Conservation (phyloP, 352 stramenopile genomes). For the Phytophthora fragariaefolia region DNA sequence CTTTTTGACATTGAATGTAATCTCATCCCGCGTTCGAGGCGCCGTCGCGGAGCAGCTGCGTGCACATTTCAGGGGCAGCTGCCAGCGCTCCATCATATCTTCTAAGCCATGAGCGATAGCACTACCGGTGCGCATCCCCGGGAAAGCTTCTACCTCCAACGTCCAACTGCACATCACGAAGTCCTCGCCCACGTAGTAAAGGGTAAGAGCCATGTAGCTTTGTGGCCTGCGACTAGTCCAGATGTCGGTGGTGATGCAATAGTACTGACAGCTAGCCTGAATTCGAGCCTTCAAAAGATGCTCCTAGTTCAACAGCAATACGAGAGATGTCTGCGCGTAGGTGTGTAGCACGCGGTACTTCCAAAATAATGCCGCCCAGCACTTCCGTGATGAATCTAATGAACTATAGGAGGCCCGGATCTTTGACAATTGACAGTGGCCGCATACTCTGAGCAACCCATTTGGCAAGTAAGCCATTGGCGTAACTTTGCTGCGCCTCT, state of each 20-base stretch:
- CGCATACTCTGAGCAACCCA: slow-evolving; percentile 16
- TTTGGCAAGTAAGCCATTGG: slow-evolving; percentile 4
- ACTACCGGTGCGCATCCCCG: neutral
- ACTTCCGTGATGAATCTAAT: slow-evolving; percentile 11
- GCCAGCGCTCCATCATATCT: neutral
- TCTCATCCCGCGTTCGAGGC: neutral
- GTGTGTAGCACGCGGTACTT: slow-evolving; percentile 8
- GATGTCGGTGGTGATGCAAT: slow-evolving; percentile 17
- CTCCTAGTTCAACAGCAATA: slow-evolving; percentile 8
- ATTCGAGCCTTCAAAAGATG: slow-evolving; percentile 7
- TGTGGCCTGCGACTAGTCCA: slow-evolving; percentile 6
- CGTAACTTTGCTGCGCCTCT: neutral
- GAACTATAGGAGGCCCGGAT: slow-evolving; percentile 6
- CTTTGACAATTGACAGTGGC: slow-evolving; percentile 6
- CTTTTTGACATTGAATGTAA: too few relatives aligned
- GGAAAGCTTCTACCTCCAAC: neutral
- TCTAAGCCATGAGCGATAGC: neutral
- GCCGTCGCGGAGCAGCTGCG: neutral
- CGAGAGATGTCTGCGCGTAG: slow-evolving; percentile 5
- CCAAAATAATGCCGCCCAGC: slow-evolving; percentile 5
- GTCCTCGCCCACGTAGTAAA: slow-evolving; percentile 8
- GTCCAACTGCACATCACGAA: neutral
- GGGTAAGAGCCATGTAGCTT: slow-evolving; percentile 13
- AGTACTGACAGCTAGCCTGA: neutral
- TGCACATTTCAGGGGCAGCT: neutral